Evolutionary conservation across 305 asterid genomes (phyloP), one percentile per base, ranked within the genome.

Genomic region (Salvia sclarea): DNA sequence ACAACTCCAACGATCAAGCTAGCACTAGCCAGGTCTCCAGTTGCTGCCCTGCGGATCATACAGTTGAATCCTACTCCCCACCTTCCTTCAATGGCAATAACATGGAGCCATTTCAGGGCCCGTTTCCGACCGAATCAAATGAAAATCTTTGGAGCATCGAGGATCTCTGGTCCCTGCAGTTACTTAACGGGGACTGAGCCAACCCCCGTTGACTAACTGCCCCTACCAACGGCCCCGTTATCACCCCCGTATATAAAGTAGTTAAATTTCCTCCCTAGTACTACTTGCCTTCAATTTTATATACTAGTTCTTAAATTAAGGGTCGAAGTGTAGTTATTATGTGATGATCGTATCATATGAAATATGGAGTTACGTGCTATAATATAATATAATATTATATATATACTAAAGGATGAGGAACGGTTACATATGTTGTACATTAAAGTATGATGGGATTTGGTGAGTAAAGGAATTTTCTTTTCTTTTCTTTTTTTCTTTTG

Each of bases 61-160:
- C 83, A 4, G 76, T 80, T 47, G 96, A 92, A 6, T 70, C 90
- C 11, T 86, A 85, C 68, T 86, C 97, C 25, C 95, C 97, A 0
- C 66, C 87, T 5, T 83, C 92, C 2, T 86, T 88, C 64, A 59
- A 73, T 5, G 83, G 74, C 49, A 81, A 73, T 17, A 66, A 70
- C 18, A 64, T 87, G 79, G 90, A 82, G 4, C 63, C 72, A 28
- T 84, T 79, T 24, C 89, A 86, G 13, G 78, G 22, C 55, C 75
- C 80, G 28, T 85, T 80, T 24, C 86, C 86, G 9, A 64, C 61
- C 20, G 88, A 88, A 66, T 70, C 96, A 30, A 84, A 69, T 50
- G 96, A 88, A 48, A 78, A 71, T 70, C 78, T 90, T 16, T 92
- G 98, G 98, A 85, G 80, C 82, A 85, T 92, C 88, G 98, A 92